Evolutionary conservation across 306 rosid species (phyloP).

Genomic region (Parietaria judaica): DNA sequence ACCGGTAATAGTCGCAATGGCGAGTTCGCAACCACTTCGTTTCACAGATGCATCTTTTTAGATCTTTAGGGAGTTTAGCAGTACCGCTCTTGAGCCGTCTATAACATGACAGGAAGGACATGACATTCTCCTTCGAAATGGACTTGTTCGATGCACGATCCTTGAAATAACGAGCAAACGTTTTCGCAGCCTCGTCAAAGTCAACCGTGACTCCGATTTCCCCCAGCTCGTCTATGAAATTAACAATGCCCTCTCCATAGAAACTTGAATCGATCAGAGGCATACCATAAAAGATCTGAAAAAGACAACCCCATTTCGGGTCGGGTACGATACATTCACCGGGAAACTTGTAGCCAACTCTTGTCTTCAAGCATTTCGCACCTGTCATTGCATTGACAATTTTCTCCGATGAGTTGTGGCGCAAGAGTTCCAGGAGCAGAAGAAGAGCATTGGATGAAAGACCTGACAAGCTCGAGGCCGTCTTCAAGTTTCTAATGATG

Average conservation of each 20-base stretch:
- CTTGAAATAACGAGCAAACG: conserved; percentile 30
- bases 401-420: neutral
- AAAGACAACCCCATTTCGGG: conserved; percentile 52
- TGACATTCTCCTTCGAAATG: conserved; percentile 29
- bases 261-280: conserved; percentile 42
- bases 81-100: conserved; percentile 17
- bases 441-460: conserved; percentile 38
- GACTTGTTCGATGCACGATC: conserved; percentile 23
- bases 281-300: conserved; percentile 39
- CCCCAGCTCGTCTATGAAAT: conserved; percentile 30
- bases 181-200: conserved; percentile 37
- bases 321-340: conserved; percentile 42
- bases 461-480: conserved; percentile 25
- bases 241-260: conserved; percentile 28
- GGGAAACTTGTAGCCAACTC: conserved; percentile 44
- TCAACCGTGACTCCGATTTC: conserved; percentile 45
- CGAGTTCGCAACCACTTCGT: conserved; percentile 52
- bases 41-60: conserved; percentile 14
- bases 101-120: conserved; percentile 42
- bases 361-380: conserved; percentile 47
- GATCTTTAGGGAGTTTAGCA: conserved; percentile 21
- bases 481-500: conserved; percentile 37
- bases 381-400: conserved; percentile 22
- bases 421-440: conserved; percentile 35
- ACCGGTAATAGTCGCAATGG: conserved; percentile 26